Evolutionary conservation across 1,139 yeast species (phyloP).

Genomic region (Candida sanyaensis): DNA sequence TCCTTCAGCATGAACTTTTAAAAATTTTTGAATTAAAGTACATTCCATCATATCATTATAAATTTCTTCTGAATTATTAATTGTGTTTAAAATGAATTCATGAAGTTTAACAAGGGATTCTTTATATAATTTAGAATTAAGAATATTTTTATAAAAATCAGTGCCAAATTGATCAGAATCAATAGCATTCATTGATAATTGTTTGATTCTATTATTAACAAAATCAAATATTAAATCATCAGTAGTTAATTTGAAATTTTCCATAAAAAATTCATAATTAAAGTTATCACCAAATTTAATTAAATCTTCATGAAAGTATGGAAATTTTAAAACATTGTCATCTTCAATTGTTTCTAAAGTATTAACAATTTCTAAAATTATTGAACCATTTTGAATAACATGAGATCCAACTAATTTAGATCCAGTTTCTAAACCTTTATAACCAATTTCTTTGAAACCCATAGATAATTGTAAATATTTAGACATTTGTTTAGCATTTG

Average conservation of each 20-base stretch:
- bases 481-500: constrained; percentile 70
- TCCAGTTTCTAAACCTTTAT: constrained; percentile 68
- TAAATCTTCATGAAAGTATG: constrained; percentile 18
- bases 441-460: constrained; percentile 69
- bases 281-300: constrained; percentile 5
- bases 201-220: constrained; percentile 18
- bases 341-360: constrained; percentile 21
- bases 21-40: constrained; percentile 36
- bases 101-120: constrained; percentile 14
- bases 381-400: constrained; percentile 61
- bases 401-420: constrained; percentile 57
- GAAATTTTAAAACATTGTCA: constrained; percentile 17
- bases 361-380: constrained; percentile 49
- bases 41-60: constrained; percentile 27
- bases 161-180: constrained; percentile 9
- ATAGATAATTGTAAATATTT: constrained; percentile 51
- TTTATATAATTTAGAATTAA: constrained; percentile 17
- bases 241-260: constrained; percentile 18
- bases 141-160: constrained; percentile 17
- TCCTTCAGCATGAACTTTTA: constrained; percentile 71
- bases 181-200: constrained; percentile 10
- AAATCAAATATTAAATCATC: constrained; percentile 21
- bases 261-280: constrained; percentile 10
- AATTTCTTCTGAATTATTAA: constrained; percentile 21
- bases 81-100: constrained; percentile 15